phyloP scores from a whole-genome alignment of 345 rosid species.

The Acer yangbiense region DNA sequence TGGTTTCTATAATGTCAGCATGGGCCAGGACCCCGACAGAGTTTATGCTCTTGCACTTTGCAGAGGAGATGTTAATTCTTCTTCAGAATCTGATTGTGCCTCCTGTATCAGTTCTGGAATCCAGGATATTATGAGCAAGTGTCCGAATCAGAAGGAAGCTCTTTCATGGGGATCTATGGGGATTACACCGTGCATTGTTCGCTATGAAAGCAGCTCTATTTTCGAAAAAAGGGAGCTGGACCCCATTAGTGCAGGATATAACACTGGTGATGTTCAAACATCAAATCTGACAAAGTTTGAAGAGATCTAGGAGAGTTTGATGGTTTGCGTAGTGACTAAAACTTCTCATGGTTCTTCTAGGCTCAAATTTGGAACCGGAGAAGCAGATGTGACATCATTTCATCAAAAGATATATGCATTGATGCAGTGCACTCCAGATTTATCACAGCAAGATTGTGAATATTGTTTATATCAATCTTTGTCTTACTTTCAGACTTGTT shows the following conservation, averaged over 20 bases:
- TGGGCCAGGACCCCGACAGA: constrained; percentile 19
- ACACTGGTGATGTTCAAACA: not conserved
- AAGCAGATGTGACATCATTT: not conserved
- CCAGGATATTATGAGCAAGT: not conserved
- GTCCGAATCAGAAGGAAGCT: constrained; percentile 29
- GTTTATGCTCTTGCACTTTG: constrained; percentile 28
- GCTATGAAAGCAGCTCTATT: constrained; percentile 22
- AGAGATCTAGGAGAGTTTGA: too few relatives aligned
- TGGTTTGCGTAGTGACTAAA: not conserved
- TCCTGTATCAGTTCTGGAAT: not conserved
- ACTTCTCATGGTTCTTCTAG: not conserved
- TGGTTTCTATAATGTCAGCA: constrained; percentile 19
- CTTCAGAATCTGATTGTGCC: not conserved
- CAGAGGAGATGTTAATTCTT: constrained; percentile 11
- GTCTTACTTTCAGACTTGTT: not conserved
- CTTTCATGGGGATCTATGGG: not conserved
- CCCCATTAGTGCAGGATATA: not conserved
- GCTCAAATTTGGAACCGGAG: not conserved
- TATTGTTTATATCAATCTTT: not conserved
- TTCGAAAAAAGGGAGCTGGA: not conserved
- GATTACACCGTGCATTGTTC: not conserved
- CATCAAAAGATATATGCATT: not conserved
- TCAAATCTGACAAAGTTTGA: not conserved
- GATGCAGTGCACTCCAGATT: not conserved
- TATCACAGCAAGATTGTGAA: not conserved